Percentiles rank a stretch among this genome's conserved stretches.
phyloP scores from a whole-genome alignment of 2,329 filamentous ascomycete genomes.

The Davidsoniella australis region DNA sequence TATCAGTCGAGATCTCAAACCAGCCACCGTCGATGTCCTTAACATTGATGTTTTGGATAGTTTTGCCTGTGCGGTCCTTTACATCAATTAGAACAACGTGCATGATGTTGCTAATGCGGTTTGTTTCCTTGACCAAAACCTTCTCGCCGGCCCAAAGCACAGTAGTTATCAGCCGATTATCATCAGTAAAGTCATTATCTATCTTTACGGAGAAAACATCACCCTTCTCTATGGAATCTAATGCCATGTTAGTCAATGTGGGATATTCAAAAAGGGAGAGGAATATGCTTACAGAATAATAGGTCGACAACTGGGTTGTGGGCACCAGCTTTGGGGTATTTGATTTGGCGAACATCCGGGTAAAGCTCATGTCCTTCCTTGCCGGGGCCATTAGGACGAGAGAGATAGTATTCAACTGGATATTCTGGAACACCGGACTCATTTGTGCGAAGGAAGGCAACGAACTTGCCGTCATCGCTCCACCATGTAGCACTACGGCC shows the following conservation, averaged over 20 bases:
- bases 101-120: constrained; percentile 82
- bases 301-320: constrained; percentile 83
- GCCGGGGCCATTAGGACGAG: constrained; percentile 58
- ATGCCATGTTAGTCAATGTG: not conserved
- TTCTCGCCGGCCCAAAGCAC: constrained; percentile 79
- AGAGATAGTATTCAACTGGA: constrained; percentile 84
- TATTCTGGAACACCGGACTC: constrained; percentile 85
- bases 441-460: constrained; percentile 87
- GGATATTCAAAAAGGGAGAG: not conserved
- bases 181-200: constrained; percentile 57
- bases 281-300: constrained; percentile 42
- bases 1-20: constrained; percentile 86
- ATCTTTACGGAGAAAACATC: constrained; percentile 70
- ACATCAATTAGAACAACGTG: constrained; percentile 79
- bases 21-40: constrained; percentile 82
- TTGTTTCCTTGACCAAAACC: constrained; percentile 79
- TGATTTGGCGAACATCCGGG: constrained; percentile 79
- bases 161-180: constrained; percentile 81
- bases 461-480: constrained; percentile 73
- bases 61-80: constrained; percentile 51
- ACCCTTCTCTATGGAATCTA: constrained; percentile 53
- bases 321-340: constrained; percentile 90
- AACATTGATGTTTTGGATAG: constrained; percentile 65
- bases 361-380: constrained; percentile 71
- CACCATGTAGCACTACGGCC: constrained; percentile 85